Evolutionary conservation across 2,329 filamentous ascomycete species (phyloP).

Genomic region (Dactylonectria macrodidyma): DNA sequence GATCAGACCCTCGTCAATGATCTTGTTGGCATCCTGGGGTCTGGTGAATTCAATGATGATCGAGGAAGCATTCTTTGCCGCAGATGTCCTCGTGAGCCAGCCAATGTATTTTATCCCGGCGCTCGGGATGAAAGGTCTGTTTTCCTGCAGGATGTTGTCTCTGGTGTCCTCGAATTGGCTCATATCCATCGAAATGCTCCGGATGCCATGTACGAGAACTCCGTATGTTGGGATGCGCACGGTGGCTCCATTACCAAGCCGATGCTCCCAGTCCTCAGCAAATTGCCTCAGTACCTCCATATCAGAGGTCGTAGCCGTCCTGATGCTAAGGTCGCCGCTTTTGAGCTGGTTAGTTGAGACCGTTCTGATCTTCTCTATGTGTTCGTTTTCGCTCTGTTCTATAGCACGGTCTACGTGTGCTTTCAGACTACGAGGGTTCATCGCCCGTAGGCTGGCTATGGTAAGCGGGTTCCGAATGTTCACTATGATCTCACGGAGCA

Average conservation of each 20-base stretch:
- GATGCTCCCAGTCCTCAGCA: slow-evolving; percentile 1
- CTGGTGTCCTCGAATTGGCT: slow-evolving; percentile 5
- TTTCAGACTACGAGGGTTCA: slow-evolving; percentile 19
- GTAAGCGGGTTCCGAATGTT: slow-evolving; percentile 19
- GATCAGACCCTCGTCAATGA: slow-evolving; percentile 19
- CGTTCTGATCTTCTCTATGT: slow-evolving; percentile 19
- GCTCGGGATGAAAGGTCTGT: slow-evolving; percentile 12
- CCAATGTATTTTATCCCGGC: slow-evolving; percentile 23
- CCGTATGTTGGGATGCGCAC: slow-evolving; percentile 8
- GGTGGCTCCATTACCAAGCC: background rate
- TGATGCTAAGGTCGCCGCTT: slow-evolving; percentile 22
- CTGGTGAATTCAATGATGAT: slow-evolving; percentile 17
- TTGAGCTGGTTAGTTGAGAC: slow-evolving; percentile 21
- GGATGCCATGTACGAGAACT: slow-evolving; percentile 12
- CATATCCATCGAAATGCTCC: slow-evolving; percentile 14
- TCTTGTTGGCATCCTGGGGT: slow-evolving; percentile 12
- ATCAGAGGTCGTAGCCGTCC: slow-evolving; percentile 8
- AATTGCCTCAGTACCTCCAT: slow-evolving; percentile 4
- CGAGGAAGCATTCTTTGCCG: slow-evolving; percentile 17
- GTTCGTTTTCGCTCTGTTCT: slow-evolving; percentile 23
- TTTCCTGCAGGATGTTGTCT: slow-evolving; percentile 15
- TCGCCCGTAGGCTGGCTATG: slow-evolving; percentile 3
- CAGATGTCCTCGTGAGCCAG: slow-evolving; percentile 14
- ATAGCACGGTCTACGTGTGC: slow-evolving; percentile 20
- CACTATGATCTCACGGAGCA: slow-evolving; percentile 2